Conservation (phyloP, 2,329 filamentous ascomycete genomes). For the Microcyclosporella mali region DNA sequence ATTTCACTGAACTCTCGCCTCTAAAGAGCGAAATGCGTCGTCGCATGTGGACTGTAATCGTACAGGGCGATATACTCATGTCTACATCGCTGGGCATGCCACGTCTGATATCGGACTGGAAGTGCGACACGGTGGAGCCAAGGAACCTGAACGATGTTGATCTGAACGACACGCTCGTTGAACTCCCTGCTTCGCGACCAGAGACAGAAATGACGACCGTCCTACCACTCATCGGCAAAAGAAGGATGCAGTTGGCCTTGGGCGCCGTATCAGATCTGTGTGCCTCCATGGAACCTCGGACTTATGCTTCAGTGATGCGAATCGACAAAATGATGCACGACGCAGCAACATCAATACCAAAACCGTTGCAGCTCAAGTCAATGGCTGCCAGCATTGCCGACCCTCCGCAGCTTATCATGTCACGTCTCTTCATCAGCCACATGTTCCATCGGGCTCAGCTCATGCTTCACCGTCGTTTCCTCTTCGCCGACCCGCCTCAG, state of each 20-base stretch:
- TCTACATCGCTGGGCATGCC: slow-evolving; percentile 4
- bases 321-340: neutral
- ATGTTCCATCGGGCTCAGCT: neutral
- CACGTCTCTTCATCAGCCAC: neutral
- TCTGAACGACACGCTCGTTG: neutral
- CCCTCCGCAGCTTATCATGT: neutral
- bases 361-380: neutral
- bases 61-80: slow-evolving; percentile 1
- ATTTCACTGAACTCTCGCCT: neutral
- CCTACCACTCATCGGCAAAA: neutral
- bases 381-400: neutral
- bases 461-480: neutral
- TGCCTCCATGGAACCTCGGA: neutral
- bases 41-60: slow-evolving; percentile 2
- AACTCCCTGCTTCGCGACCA: slow-evolving; percentile 1
- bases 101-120: slow-evolving; percentile 2
- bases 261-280: neutral
- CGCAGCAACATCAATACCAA: neutral
- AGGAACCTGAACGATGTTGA: slow-evolving; percentile 1
- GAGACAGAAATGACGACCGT: slow-evolving; percentile 1
- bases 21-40: slow-evolving; percentile 7
- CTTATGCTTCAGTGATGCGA: neutral
- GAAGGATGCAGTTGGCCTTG: neutral
- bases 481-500: neutral
- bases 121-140: slow-evolving; percentile 1